A percentile compares a stretch with the other conserved stretches of the same genome.
Conservation (phyloP, 2,329 filamentous ascomycete species). For the Aspergillus sp. region DNA sequence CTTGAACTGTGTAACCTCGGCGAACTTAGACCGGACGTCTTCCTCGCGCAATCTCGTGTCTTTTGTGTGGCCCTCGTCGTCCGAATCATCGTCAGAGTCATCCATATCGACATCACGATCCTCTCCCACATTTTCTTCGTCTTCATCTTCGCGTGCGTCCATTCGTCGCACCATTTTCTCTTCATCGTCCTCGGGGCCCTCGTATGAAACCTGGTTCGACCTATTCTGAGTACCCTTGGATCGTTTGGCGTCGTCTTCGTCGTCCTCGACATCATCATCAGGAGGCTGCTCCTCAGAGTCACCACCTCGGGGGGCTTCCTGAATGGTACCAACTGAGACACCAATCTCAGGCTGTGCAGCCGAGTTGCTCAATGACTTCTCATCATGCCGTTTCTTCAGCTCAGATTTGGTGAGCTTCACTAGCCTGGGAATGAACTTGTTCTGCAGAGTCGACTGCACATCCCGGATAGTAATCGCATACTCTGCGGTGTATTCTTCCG, state of each 20-base stretch:
- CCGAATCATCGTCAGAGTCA: slow-evolving; percentile 41
- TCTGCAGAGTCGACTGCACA: slow-evolving; percentile 77
- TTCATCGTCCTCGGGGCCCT: slow-evolving; percentile 90
- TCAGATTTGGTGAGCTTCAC: slow-evolving; percentile 71
- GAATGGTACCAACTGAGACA: slow-evolving; percentile 57
- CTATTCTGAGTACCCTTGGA: slow-evolving; percentile 67
- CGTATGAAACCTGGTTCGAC: slow-evolving; percentile 81
- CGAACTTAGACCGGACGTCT: slow-evolving; percentile 63
- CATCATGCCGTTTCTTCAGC: slow-evolving; percentile 71
- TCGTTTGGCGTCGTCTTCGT: slow-evolving; percentile 68
- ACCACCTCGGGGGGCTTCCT: slow-evolving; percentile 50
- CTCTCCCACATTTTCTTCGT: slow-evolving; percentile 53
- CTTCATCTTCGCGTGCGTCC: slow-evolving; percentile 58
- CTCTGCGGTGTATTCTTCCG: slow-evolving; percentile 76
- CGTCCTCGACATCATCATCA: slow-evolving; percentile 71
- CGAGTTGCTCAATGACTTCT: slow-evolving; percentile 55
- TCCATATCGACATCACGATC: slow-evolving; percentile 38
- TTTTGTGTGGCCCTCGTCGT: slow-evolving; percentile 36
- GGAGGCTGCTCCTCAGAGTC: slow-evolving; percentile 60
- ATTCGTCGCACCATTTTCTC: slow-evolving; percentile 70
- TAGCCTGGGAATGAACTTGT: slow-evolving; percentile 72
- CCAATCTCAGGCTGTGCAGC: slow-evolving; percentile 77
- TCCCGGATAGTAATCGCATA: slow-evolving; percentile 81
- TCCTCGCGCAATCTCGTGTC: slow-evolving; percentile 57
- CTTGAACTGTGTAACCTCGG: slow-evolving; percentile 71